Base-by-base conservation (phyloP, 2,329 filamentous ascomycete genomes). In the Chrysoporthe deuterocubensis region DNA sequence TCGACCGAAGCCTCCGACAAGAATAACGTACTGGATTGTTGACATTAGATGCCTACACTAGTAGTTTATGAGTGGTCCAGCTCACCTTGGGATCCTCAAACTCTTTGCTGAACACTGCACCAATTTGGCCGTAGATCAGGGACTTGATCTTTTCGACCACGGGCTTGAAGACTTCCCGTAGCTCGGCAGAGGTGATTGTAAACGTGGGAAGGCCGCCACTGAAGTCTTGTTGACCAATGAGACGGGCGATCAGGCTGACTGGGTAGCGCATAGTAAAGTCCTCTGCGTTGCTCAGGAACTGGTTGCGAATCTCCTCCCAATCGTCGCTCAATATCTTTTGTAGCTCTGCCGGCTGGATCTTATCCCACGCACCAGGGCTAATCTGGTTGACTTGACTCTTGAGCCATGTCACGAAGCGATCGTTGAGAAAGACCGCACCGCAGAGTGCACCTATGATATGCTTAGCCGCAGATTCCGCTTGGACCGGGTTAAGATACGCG, bases 381-480 rank as follows among this genome's bases (percentile, higher is more conserved):
- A 18, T 0, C 0, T 6, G 3, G 0, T 67, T 4, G 0, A 80
- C 18, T 8, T 76, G 78, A 0, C 3, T 2, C 40, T 74, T 70
- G 3, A 83, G 67, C 0, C 80, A 62, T 0, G 65, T 0, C 0
- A 74, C 0, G n/a, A 83, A 83, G 0, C 52, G 66, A 2, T 83
- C 74, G 42, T 83, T 80, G 0, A 83, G 73, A 14, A 82, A 81
- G 0, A 81, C 72, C 0, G 73, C 80, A 0, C 81, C 81, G 2
- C 79, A 82, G 0, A 83, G 71, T 0, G 43, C 76, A 2, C 80
- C 80, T 81, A n/a, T 40, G 8, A 3, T 40, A 1, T 14, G 3
- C 50, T 26, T 7, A 44, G 37, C 11, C 3, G 56, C 9, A 1
- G 1, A 14, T 14, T 8, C 3, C 13, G 32, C 5, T 4, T 6